Evolutionary conservation across 805 yeast genomes (phyloP), one percentile per base, ranked within the genome.

Genomic region (Metschnikowia dekortorum): DNA sequence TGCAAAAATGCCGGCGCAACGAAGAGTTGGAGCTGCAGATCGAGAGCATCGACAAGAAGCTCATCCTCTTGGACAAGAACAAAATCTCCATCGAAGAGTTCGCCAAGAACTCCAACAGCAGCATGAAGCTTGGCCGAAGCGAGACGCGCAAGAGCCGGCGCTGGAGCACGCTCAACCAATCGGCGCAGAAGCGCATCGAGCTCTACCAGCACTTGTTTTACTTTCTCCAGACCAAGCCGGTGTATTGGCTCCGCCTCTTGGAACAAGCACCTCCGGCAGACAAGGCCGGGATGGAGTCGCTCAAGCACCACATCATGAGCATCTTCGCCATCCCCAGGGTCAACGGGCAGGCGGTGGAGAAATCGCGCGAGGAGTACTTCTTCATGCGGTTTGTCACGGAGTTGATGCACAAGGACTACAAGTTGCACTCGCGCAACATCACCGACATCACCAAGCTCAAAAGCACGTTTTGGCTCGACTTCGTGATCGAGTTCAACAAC

Each of bases 211-310:
- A 87, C 22, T 62, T 92, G 46, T 84, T 94, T 57, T 94, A 85
- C 61, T 68, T 92, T 28, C 66, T 94, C 40, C 98, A 94, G 64
- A 87, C 96, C 0, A 89, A 88, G 59, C 87, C 96, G 0, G 64
- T 66, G 0, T 92, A 92, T 60, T 75, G 91, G 61, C 74, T 83
- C 1, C 68, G 81, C 11, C 65, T 89, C 34, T 79, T 82, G 49
- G 64, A 70, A 13, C 58, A 65, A 8, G 64, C 69, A 30, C 57
- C 44, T 52, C 64, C 60, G 47, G 53, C 51, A 11, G 49, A 39
- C 14, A 45, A 44, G 34, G 8, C 11, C 1, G 28, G 13, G 13
- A 8, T 34, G 6, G 46, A 44, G 8, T 22, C 7, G 3, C 11
- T 34, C 28, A 50, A 48, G 18, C 44, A 41, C 11, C 48, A 44